Conservation (phyloP, 2,329 filamentous ascomycete genomes). For the Talaromyces piceae region DNA sequence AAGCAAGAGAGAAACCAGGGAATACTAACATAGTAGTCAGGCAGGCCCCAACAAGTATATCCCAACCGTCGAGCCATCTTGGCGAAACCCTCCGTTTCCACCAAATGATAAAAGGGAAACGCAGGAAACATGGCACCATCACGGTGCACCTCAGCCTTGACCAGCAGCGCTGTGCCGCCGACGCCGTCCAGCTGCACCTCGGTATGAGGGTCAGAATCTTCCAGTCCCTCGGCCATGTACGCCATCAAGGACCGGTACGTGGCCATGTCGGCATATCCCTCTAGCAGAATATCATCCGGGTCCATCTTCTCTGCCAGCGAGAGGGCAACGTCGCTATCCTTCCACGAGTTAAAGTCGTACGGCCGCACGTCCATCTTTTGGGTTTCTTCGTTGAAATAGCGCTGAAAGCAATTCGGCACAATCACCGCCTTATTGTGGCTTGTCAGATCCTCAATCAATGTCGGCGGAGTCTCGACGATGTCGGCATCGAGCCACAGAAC, state of each 20-base stretch:
- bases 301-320: slow-evolving; percentile 72
- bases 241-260: slow-evolving; percentile 92
- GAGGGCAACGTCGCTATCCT: slow-evolving; percentile 74
- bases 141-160: slow-evolving; percentile 93
- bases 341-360: slow-evolving; percentile 98
- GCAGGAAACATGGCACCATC: slow-evolving; percentile 98
- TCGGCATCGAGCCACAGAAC: slow-evolving; percentile 94
- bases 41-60: slow-evolving; percentile 79
- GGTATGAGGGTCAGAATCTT: slow-evolving; percentile 49
- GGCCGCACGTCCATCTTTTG: slow-evolving; percentile 67
- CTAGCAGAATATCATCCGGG: slow-evolving; percentile 83
- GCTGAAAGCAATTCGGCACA: slow-evolving; percentile 92
- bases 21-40: slow-evolving; percentile 81
- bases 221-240: slow-evolving; percentile 56
- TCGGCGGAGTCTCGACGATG: slow-evolving; percentile 76
- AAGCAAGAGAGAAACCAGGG: not conserved
- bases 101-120: slow-evolving; percentile 92
- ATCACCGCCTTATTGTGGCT: slow-evolving; percentile 82
- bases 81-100: slow-evolving; percentile 96
- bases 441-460: slow-evolving; percentile 86
- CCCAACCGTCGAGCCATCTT: slow-evolving; percentile 90
- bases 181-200: slow-evolving; percentile 83
- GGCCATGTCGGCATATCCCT: slow-evolving; percentile 87
- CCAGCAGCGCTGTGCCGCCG: slow-evolving; percentile 82
- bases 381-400: slow-evolving; percentile 66